phyloP scores from a whole-genome alignment of 768 basidiomycete genomes.

The Suillus cothurnatus region DNA sequence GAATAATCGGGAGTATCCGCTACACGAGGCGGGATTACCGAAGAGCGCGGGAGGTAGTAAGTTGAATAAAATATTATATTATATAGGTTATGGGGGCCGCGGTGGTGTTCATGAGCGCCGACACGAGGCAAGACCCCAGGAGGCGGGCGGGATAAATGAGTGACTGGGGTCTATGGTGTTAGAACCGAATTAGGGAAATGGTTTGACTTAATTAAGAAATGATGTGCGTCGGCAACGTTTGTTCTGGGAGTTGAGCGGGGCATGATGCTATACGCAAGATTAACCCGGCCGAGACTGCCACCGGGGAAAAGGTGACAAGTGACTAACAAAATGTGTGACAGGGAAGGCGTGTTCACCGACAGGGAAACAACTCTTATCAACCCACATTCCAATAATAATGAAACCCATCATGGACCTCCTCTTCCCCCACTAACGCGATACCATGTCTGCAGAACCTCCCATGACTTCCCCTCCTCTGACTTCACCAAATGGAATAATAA shows the following conservation, averaged over 20 bases:
- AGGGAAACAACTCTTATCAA: conserved; percentile 10
- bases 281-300: conserved; percentile 9
- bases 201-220: conserved; percentile 17
- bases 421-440: conserved; percentile 5
- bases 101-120: conserved; percentile 23
- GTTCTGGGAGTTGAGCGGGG: conserved; percentile 15
- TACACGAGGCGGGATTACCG: conserved; percentile 9
- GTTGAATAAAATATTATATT: not conserved
- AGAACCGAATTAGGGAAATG: conserved; percentile 20
- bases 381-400: conserved; percentile 6
- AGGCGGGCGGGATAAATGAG: conserved; percentile 9
- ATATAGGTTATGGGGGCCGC: conserved; percentile 1
- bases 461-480: conserved; percentile 14
- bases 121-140: conserved; percentile 34
- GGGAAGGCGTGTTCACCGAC: conserved; percentile 8
- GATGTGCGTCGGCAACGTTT: conserved; percentile 32
- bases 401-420: conserved; percentile 8
- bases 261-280: conserved; percentile 9
- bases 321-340: conserved; percentile 5
- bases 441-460: conserved; percentile 25
- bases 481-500: conserved; percentile 20
- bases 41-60: conserved; percentile 2
- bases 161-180: conserved; percentile 24
- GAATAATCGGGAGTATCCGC: conserved; percentile 4
- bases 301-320: conserved; percentile 8